These are phyloP conservation scores for Diaporthe citri DNA, from an alignment of 2,329 filamentous ascomycete species.

Conservation along the genomic window DNA sequence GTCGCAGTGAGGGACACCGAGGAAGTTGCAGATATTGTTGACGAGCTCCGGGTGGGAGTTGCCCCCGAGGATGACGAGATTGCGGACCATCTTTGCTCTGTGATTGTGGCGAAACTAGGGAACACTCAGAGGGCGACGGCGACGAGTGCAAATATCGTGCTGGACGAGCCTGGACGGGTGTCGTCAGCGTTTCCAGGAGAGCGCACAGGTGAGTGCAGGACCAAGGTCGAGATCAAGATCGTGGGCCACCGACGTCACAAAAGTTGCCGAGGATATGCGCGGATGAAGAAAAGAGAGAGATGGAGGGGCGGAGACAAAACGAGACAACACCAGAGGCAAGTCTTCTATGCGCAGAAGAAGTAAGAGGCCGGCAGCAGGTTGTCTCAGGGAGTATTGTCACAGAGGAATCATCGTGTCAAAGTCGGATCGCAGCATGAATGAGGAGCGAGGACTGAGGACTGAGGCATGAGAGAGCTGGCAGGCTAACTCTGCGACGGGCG, in stretches of 20 bases:
- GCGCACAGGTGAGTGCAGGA: constrained; percentile 5
- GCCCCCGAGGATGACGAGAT: constrained; percentile 92
- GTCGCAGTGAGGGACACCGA: constrained; percentile 86
- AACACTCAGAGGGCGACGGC: neutral
- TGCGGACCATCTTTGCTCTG: constrained; percentile 80
- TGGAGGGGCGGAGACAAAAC: constrained; percentile 32
- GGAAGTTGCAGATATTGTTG: constrained; percentile 87
- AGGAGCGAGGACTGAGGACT: constrained; percentile 2
- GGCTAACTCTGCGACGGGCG: constrained; percentile 9
- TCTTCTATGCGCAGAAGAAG: constrained; percentile 15
- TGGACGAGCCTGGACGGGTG: neutral
- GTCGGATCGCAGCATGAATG: constrained; percentile 21
- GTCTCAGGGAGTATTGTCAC: constrained; percentile 32
- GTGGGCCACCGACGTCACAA: constrained; percentile 39
- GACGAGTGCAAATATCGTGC: neutral
- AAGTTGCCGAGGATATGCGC: constrained; percentile 44
- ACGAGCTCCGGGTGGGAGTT: constrained; percentile 92
- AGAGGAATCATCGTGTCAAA: constrained; percentile 37
- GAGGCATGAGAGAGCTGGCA: constrained; percentile 5
- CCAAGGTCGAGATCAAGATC: constrained; percentile 19
- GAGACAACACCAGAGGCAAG: constrained; percentile 35
- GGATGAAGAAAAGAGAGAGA: constrained; percentile 27
- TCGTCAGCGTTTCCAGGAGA: neutral
- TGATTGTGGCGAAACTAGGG: neutral
- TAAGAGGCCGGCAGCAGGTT: neutral